Conservation (phyloP, 305 asterid species). For the Ilex paraguariensis region DNA sequence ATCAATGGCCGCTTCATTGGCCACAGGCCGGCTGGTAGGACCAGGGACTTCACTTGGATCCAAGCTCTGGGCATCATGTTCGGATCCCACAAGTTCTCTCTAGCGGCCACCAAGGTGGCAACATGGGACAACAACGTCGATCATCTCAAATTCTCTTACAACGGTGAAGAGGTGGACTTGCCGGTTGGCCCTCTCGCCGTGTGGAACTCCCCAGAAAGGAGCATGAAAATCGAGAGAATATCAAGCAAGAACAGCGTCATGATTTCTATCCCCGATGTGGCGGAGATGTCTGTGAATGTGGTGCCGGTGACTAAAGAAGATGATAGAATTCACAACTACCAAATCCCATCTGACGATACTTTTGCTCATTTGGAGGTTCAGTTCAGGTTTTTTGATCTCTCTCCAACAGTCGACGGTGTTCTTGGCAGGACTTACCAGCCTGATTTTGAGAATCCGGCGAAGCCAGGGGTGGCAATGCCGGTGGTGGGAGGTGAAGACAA, state of each 20-base stretch:
- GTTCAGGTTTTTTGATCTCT: constrained; percentile 42
- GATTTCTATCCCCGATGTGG: constrained; percentile 22
- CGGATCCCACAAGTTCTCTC: constrained; percentile 31
- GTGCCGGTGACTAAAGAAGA: constrained; percentile 54
- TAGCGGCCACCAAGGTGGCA: constrained; percentile 40
- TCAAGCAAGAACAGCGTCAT: constrained; percentile 28
- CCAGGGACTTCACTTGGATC: constrained; percentile 64
- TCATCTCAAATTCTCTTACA: constrained; percentile 37
- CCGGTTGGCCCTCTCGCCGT: constrained; percentile 10
- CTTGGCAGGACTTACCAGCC: constrained; percentile 55
- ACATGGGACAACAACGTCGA: constrained; percentile 39
- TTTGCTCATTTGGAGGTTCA: constrained; percentile 59
- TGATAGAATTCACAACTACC: constrained; percentile 46
- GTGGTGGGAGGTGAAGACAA: constrained; percentile 58
- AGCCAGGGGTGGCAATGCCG: constrained; percentile 49
- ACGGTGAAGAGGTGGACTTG: constrained; percentile 7
- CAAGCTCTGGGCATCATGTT: constrained; percentile 49
- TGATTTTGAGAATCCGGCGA: constrained; percentile 39
- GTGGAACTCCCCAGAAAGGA: constrained; percentile 22
- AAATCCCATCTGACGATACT: constrained; percentile 41
- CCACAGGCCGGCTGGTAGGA: constrained; percentile 38
- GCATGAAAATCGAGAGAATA: constrained; percentile 30
- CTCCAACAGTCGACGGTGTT: constrained; percentile 47
- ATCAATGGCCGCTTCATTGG: constrained; percentile 65
- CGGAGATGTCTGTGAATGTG: constrained; percentile 40